These are phyloP conservation scores for Chimonanthus praecox DNA, from an alignment of 164 flowering plant species.

Conservation along the genomic window DNA sequence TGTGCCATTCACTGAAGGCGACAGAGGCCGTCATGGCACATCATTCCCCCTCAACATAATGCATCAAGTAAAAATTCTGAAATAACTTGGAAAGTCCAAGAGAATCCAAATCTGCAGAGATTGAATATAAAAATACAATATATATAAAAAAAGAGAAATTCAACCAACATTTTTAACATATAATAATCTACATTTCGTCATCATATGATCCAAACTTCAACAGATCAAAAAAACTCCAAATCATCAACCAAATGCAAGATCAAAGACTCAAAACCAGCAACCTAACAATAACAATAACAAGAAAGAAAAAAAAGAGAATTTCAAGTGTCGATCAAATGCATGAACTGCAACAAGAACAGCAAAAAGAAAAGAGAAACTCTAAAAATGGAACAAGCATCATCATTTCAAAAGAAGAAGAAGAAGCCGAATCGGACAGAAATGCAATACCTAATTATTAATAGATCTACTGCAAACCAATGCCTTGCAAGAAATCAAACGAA, in stretches of 20 bases:
- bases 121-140: background rate
- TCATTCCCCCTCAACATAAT: no score
- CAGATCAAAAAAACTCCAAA: background rate
- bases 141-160: background rate
- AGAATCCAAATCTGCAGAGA: background rate
- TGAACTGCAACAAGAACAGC: background rate
- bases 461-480: background rate
- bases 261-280: background rate
- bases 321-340: background rate
- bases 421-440: background rate
- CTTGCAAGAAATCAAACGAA: background rate
- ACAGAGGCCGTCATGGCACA: no score
- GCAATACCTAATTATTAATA: background rate
- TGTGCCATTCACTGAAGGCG: no score
- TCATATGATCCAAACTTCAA: background rate
- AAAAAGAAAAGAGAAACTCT: background rate
- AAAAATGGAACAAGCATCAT: background rate
- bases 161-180: background rate
- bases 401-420: background rate
- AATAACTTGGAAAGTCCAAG: background rate
- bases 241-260: background rate
- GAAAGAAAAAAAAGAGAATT: background rate
- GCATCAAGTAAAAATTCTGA: background rate
- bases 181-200: background rate
- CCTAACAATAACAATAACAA: background rate